A percentile compares a stretch with the other conserved stretches of the same genome.
These are phyloP conservation scores for Syncephalastrum sp. DNA, from an alignment of 371 early-diverging fungal genomes.

Conservation along the genomic window DNA sequence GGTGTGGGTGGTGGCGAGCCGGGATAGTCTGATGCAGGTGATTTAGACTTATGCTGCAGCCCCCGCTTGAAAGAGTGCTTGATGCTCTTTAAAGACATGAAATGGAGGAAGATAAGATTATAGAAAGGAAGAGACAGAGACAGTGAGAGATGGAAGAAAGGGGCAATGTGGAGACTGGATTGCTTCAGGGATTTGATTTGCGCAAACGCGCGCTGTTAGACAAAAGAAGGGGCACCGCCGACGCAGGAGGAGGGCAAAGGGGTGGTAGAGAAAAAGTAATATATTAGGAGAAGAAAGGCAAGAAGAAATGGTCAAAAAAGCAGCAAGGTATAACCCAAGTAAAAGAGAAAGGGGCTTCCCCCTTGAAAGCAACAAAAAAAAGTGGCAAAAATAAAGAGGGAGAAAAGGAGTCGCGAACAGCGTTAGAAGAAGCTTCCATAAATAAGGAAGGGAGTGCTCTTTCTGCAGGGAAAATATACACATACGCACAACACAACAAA, in stretches of 20 bases:
- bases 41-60: conserved; percentile 3
- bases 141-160: conserved; percentile 7
- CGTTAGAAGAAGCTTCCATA: conserved; percentile 2
- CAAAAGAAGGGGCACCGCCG: conserved; percentile 4
- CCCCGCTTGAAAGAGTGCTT: conserved; percentile 18
- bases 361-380: no score
- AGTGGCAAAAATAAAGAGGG: conserved; percentile 3
- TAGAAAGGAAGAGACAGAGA: conserved; percentile 11
- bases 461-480: conserved; percentile 3
- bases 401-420: conserved; percentile 3
- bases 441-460: conserved; percentile 1
- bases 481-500: not conserved
- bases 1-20: conserved; percentile 1
- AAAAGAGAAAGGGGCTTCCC: no score
- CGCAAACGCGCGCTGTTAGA: conserved; percentile 12
- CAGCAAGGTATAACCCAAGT: no score
- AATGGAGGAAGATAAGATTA: conserved; percentile 16
- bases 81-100: conserved; percentile 16
- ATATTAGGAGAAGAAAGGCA: conserved; percentile 4
- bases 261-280: conserved; percentile 7
- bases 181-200: conserved; percentile 1
- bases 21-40: not conserved
- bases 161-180: not conserved
- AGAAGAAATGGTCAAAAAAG: not conserved
- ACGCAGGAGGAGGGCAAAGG: conserved; percentile 7